Evolutionary conservation across 23 red algal genomes (phyloP).

Genomic region (Cyanidium caldarium): DNA sequence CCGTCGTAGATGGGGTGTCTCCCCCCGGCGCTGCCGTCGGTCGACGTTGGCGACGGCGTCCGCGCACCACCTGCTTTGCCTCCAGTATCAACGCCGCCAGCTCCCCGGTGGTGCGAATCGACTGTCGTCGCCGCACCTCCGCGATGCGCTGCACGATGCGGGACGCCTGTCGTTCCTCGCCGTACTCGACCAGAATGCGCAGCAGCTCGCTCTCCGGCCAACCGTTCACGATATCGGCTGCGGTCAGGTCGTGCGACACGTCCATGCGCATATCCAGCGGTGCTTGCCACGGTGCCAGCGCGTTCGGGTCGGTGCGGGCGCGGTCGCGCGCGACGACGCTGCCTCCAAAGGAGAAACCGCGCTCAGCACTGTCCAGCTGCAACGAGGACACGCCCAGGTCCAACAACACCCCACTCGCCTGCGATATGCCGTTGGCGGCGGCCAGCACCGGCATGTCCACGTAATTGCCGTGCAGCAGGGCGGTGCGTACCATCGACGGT

Average conservation of each 20-base stretch:
- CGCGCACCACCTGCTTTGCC: not conserved
- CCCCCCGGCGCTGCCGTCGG: not conserved
- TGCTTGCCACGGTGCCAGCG: conserved; percentile 15
- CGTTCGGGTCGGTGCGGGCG: not conserved
- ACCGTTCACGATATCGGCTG: conserved; percentile 52
- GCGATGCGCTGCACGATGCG: conserved; percentile 42
- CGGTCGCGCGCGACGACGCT: not conserved
- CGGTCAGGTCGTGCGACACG: not conserved
- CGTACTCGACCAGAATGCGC: conserved; percentile 44
- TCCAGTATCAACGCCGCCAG: conserved; percentile 17
- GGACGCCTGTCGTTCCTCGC: conserved; percentile 44
- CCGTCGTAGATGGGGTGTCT: too few species aligned
- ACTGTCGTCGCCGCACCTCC: not conserved
- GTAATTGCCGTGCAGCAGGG: conserved; percentile 60
- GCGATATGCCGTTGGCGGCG: not conserved
- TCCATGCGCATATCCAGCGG: conserved; percentile 98
- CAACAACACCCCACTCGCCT: conserved; percentile 45
- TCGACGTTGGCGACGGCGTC: not conserved
- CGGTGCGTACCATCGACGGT: not conserved
- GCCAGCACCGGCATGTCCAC: conserved; percentile 14
- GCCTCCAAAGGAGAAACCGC: conserved; percentile 10
- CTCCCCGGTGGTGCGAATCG: conserved; percentile 23
- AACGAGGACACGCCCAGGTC: conserved; percentile 83
- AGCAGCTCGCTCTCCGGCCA: conserved; percentile 28
- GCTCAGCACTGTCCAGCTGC: conserved; percentile 57